Base-by-base conservation (phyloP, 1,284 basidiomycete species). In the Pseudozyma tsukubaensis region DNA sequence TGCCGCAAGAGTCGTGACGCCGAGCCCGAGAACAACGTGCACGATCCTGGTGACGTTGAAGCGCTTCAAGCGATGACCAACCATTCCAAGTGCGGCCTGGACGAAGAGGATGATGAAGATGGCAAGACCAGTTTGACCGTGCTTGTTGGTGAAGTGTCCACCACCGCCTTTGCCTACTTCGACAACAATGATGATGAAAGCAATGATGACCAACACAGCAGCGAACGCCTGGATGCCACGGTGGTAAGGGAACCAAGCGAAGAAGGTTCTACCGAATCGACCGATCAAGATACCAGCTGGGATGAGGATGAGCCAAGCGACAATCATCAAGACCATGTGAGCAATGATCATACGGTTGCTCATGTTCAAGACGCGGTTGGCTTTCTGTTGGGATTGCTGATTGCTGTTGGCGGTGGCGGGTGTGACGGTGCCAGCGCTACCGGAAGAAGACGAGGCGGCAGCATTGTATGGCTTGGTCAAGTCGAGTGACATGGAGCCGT, bases 71-170 rank as follows among this genome's bases (percentile, higher is more conserved):
- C 35, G 53, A 81, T 92, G 91, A 58, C 90, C 88, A 61, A 89
- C 71, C 4, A 87, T 86, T 4, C 91, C 91, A 10, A 91, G 81
- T 1, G 80, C 72, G 68, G 87, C 85, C 83, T 92, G 91, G 12
- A 87, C 57, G 53, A 89, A 43, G 77, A 91, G 89, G n/a, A 92
- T 85, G 45, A 87, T 86, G 65, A 91, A 88, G 44, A 92, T 83
- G 7, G 86, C 87, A 48, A 89, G 80, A 35, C 91, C 91, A 76
- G 87, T 86, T 85, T 86, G 86, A 89, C 89, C 75, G 50, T 59
- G 70, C 35, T 56, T 63, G 40, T 62, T 57, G 18, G 52, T 43
- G 40, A 72, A 76, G 64, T 70, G 55, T 21, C 24, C 57, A 47
- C 51, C 35, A 35, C 72, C 40, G 44, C 7, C 35, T 14, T 37